Conservation (phyloP, 2,329 filamentous ascomycete species). For the Cladosporium sphaerospermum region DNA sequence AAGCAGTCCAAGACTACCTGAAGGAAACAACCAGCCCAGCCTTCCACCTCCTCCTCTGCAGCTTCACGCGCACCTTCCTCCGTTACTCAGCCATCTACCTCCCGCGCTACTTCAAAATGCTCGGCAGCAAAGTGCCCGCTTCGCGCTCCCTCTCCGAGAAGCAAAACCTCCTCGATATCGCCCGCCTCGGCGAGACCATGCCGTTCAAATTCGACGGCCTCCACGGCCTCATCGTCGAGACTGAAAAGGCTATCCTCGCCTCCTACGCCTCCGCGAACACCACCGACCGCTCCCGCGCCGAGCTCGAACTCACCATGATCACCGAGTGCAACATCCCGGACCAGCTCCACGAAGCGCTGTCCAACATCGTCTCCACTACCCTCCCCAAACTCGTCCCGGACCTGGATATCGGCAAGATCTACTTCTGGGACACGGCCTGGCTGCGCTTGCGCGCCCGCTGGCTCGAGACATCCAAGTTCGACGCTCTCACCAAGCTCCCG, state of each 20-base stretch:
- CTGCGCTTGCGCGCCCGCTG: conserved; percentile 49
- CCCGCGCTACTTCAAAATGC: conserved; percentile 20
- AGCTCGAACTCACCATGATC: conserved; percentile 48
- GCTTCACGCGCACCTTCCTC: conserved; percentile 66
- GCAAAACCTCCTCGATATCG: conserved; percentile 47
- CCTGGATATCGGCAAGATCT: conserved; percentile 61
- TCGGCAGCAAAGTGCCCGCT: conserved; percentile 13
- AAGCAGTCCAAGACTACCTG: conserved; percentile 19
- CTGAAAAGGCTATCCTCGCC: conserved; percentile 59
- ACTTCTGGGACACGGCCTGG: conserved; percentile 65
- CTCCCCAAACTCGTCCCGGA: conserved; percentile 53
- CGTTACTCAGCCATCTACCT: conserved; percentile 62
- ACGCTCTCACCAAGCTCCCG: conserved; percentile 50
- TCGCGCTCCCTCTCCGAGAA: conserved; percentile 43
- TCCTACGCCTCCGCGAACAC: conserved; percentile 47
- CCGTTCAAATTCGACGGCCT: conserved; percentile 43
- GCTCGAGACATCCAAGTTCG: conserved; percentile 46
- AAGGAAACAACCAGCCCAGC: conserved; percentile 20
- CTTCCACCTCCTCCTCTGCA: conserved; percentile 59
- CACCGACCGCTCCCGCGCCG: conserved; percentile 40
- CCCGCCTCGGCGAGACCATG: conserved; percentile 43
- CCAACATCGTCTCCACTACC: conserved; percentile 42
- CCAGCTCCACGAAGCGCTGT: conserved; percentile 44
- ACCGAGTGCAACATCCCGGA: conserved; percentile 47
- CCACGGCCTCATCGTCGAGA: conserved; percentile 47